Conservation (phyloP, 805 yeast genomes). For the Lipomyces mesembrius region DNA sequence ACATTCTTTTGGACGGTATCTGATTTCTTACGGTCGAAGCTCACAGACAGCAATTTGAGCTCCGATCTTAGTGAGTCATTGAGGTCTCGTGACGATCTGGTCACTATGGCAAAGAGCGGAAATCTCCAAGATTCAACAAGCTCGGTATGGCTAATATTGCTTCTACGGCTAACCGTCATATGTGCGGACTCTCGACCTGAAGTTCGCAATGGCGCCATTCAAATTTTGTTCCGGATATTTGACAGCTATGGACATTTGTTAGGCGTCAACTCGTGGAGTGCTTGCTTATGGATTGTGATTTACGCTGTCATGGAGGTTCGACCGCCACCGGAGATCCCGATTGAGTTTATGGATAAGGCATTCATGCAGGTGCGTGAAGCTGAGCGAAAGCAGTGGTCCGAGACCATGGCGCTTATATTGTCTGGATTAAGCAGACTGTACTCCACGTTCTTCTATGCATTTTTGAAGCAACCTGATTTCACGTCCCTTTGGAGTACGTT, state of each 20-base stretch:
- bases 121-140: slow-evolving; percentile 26
- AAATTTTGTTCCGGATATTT: slow-evolving; percentile 81
- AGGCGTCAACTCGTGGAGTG: slow-evolving; percentile 62
- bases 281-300: slow-evolving; percentile 68
- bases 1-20: slow-evolving; percentile 92
- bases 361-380: slow-evolving; percentile 39
- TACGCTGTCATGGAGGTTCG: slow-evolving; percentile 46
- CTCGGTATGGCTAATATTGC: slow-evolving; percentile 64
- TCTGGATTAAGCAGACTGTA: slow-evolving; percentile 70
- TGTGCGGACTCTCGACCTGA: slow-evolving; percentile 71
- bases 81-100: slow-evolving; percentile 26
- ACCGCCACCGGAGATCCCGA: slow-evolving; percentile 33
- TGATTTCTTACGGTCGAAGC: slow-evolving; percentile 60
- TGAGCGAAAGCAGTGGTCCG: slow-evolving; percentile 55
- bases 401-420: slow-evolving; percentile 63
- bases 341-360: slow-evolving; percentile 31
- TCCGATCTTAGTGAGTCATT: slow-evolving; percentile 31
- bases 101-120: slow-evolving; percentile 20
- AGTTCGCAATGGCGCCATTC: slow-evolving; percentile 87
- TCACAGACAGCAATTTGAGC: slow-evolving; percentile 23
- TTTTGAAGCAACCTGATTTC: slow-evolving; percentile 43
- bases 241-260: slow-evolving; percentile 68
- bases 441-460: slow-evolving; percentile 53
- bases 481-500: slow-evolving; percentile 61
- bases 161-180: slow-evolving; percentile 64